Percentiles rank a stretch among this genome's conserved stretches.
phyloP scores from a whole-genome alignment of 1,284 basidiomycete species.

The Pisolithus thermaeus region DNA sequence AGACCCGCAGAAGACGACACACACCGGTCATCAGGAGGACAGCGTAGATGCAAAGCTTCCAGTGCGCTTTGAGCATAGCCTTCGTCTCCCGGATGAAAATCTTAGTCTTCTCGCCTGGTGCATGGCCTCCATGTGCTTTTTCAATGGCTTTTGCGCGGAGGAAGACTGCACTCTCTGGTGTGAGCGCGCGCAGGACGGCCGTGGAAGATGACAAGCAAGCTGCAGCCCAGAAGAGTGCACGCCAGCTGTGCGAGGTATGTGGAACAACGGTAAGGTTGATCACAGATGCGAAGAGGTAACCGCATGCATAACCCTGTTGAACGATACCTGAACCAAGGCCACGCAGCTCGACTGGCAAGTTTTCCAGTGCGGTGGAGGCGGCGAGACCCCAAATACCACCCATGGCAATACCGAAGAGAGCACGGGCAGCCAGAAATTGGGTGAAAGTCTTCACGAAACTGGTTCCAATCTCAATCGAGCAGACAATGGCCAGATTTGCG shows the following conservation, averaged over 20 bases:
- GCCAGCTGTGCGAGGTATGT: conserved; percentile 41
- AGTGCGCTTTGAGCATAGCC: conserved; percentile 79
- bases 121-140: conserved; percentile 29
- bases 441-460: conserved; percentile 66
- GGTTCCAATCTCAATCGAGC: conserved; percentile 71
- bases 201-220: conserved; percentile 72
- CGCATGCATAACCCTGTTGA: conserved; percentile 76
- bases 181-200: conserved; percentile 58
- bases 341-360: conserved; percentile 81
- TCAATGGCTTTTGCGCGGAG: conserved; percentile 51
- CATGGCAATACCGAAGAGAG: conserved; percentile 85
- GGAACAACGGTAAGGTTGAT: conserved; percentile 77
- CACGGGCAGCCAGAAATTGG: conserved; percentile 68
- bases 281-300: conserved; percentile 59
- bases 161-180: conserved; percentile 85
- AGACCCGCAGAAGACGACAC: conserved; percentile 4
- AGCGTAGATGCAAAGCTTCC: conserved; percentile 83
- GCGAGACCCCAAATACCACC: conserved; percentile 78
- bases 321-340: conserved; percentile 83
- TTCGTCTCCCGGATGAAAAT: conserved; percentile 69
- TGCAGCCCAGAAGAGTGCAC: conserved; percentile 62
- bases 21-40: conserved; percentile 74
- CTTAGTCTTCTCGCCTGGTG: conserved; percentile 52
- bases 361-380: conserved; percentile 79
- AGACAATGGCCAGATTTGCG: conserved; percentile 66